phyloP scores from a whole-genome alignment of 2,329 filamentous ascomycete genomes.

The Cucurbitaria berberidis region DNA sequence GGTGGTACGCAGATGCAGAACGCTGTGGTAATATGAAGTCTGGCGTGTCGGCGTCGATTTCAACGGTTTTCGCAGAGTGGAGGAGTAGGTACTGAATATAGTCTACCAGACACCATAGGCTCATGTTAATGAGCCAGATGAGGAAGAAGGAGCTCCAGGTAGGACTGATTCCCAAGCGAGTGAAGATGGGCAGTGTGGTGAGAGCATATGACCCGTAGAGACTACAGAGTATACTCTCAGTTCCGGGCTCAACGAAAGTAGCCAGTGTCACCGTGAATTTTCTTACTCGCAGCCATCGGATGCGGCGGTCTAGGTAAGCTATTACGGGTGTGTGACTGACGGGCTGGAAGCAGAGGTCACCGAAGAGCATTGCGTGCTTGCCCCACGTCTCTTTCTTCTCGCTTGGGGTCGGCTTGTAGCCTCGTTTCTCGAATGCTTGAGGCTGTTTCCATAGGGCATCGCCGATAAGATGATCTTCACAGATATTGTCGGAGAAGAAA shows the following conservation, averaged over 20 bases:
- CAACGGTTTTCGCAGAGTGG: conserved; percentile 74
- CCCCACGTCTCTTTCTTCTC: conserved; percentile 57
- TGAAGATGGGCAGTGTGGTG: conserved; percentile 73
- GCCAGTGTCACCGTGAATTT: conserved; percentile 93
- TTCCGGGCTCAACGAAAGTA: conserved; percentile 89
- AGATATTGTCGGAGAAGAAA: conserved; percentile 94
- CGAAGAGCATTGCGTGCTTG: conserved; percentile 84
- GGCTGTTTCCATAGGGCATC: conserved; percentile 82
- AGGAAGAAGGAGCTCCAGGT: conserved; percentile 71
- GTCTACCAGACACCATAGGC: conserved; percentile 76
- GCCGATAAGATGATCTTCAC: conserved; percentile 95
- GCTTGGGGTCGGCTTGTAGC: conserved; percentile 29
- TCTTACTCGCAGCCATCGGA: conserved; percentile 88
- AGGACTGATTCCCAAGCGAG: conserved; percentile 60
- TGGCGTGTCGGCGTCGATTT: conserved; percentile 75
- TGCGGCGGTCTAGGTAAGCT: conserved; percentile 79
- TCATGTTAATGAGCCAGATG: conserved; percentile 71
- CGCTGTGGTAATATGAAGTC: conserved; percentile 66
- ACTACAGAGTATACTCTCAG: conserved; percentile 85
- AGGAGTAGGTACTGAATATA: conserved; percentile 74
- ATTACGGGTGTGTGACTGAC: conserved; percentile 78
- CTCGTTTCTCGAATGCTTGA: conserved; percentile 36
- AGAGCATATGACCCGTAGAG: conserved; percentile 79
- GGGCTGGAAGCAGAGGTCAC: conserved; percentile 89
- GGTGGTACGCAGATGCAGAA: conserved; percentile 41